Conservation (phyloP, 1,284 basidiomycete species). For the Tilletia horrida region DNA sequence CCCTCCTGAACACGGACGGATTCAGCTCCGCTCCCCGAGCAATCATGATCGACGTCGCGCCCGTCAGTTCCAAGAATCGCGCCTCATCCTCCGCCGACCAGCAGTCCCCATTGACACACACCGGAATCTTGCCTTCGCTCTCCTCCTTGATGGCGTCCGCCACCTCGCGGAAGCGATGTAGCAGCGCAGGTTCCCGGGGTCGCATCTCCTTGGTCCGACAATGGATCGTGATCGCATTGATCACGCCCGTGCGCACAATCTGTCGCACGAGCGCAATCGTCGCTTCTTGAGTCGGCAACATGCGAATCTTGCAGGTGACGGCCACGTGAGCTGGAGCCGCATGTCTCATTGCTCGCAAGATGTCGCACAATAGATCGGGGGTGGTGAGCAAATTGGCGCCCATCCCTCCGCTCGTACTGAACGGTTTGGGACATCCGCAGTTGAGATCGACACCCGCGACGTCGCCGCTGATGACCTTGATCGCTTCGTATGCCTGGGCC, state of each 20-base stretch:
- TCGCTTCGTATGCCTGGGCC: conserved; percentile 83
- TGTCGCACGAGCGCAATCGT: conserved; percentile 81
- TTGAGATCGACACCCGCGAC: conserved; percentile 91
- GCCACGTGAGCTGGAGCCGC: conserved; percentile 61
- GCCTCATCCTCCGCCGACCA: conserved; percentile 73
- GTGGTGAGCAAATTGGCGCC: conserved; percentile 89
- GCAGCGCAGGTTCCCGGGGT: conserved; percentile 72
- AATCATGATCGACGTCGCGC: conserved; percentile 91
- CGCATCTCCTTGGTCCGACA: conserved; percentile 94
- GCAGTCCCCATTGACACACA: conserved; percentile 93
- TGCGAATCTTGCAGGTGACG: conserved; percentile 70
- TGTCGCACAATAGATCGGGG: conserved; percentile 78
- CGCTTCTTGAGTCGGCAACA: conserved; percentile 78
- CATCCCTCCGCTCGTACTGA: conserved; percentile 93
- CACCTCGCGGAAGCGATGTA: conserved; percentile 76
- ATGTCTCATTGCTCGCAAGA: conserved; percentile 57
- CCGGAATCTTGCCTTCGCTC: conserved; percentile 64
- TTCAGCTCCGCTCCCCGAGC: conserved; percentile 91
- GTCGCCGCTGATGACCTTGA: conserved; percentile 75
- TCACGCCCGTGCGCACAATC: conserved; percentile 75
- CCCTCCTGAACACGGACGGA: conserved; percentile 75
- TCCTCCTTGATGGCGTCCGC: conserved; percentile 64
- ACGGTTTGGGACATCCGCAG: conserved; percentile 83
- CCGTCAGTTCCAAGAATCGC: conserved; percentile 64
- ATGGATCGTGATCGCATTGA: conserved; percentile 87